Conservation (phyloP, 2,329 filamentous ascomycete species). For the Plenodomus biglobosus region DNA sequence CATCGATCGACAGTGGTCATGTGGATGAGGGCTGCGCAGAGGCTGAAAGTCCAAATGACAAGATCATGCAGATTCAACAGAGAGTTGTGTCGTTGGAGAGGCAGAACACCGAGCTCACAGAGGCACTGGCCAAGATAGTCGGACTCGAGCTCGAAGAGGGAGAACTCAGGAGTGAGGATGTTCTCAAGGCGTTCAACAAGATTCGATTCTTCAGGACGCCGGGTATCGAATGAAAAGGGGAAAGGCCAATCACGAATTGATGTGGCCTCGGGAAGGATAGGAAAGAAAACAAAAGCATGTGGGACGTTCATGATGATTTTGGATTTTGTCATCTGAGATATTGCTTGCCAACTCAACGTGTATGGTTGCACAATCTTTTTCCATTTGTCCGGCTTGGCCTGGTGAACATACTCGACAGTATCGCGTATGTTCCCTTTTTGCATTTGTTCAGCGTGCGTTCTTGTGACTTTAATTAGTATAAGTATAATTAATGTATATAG, state of each 20-base stretch:
- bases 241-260: too few species aligned
- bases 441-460: too few species aligned
- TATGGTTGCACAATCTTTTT: too few species aligned
- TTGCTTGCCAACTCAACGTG: too few species aligned
- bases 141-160: slow-evolving; percentile 26
- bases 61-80: slow-evolving; percentile 22
- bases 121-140: slow-evolving; percentile 29
- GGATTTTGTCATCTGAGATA: too few species aligned
- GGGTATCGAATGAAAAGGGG: background rate
- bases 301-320: background rate
- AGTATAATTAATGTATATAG: too few species aligned
- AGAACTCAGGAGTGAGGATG: slow-evolving; percentile 21
- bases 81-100: slow-evolving; percentile 22
- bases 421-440: too few species aligned
- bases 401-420: too few species aligned
- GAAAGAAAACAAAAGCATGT: too few species aligned
- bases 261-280: too few species aligned
- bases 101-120: slow-evolving; percentile 30
- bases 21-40: slow-evolving; percentile 13
- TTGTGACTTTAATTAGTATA: too few species aligned
- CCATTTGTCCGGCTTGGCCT: too few species aligned
- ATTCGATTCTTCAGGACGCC: background rate
- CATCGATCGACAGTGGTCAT: slow-evolving; percentile 3
- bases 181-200: slow-evolving; percentile 14
- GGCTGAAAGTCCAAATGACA: slow-evolving; percentile 8